A percentile compares a stretch with the other conserved stretches of the same genome.
phyloP scores from a whole-genome alignment of 805 yeast genomes.

The Kuraishia hungarica region DNA sequence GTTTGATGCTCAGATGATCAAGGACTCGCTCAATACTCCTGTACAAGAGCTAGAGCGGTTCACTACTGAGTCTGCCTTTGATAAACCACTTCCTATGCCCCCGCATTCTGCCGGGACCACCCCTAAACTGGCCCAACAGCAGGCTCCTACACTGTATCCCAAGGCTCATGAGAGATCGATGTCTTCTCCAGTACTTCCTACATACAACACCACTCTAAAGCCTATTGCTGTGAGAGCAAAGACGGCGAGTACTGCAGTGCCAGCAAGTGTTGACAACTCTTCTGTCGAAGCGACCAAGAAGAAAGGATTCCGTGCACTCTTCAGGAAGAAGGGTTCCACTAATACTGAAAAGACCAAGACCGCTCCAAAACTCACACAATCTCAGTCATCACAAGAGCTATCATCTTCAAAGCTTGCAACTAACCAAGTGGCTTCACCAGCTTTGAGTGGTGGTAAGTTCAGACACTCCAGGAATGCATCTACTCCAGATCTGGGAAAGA shows the following conservation, averaged over 20 bases:
- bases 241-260: not conserved
- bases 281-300: conserved; percentile 3
- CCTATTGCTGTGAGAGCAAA: not conserved
- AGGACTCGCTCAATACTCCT: not conserved
- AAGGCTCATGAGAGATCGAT: not conserved
- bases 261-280: not conserved
- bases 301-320: conserved; percentile 13
- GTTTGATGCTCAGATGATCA: not conserved
- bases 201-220: not conserved
- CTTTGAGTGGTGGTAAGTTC: not conserved
- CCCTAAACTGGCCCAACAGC: not conserved
- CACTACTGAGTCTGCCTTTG: not conserved
- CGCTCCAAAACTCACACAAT: not conserved
- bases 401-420: not conserved
- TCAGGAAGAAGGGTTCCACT: conserved; percentile 10
- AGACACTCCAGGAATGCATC: not conserved
- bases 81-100: not conserved
- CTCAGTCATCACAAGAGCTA: not conserved
- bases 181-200: not conserved
- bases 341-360: not conserved
- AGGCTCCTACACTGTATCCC: not conserved
- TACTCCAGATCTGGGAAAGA: not conserved
- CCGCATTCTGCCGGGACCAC: not conserved
- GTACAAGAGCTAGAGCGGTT: not conserved
- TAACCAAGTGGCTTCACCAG: not conserved